A percentile compares a stretch with the other conserved stretches of the same genome.
These are phyloP conservation scores for Candida nanaspora DNA, from an alignment of 805 yeast genomes.

Conservation along the genomic window DNA sequence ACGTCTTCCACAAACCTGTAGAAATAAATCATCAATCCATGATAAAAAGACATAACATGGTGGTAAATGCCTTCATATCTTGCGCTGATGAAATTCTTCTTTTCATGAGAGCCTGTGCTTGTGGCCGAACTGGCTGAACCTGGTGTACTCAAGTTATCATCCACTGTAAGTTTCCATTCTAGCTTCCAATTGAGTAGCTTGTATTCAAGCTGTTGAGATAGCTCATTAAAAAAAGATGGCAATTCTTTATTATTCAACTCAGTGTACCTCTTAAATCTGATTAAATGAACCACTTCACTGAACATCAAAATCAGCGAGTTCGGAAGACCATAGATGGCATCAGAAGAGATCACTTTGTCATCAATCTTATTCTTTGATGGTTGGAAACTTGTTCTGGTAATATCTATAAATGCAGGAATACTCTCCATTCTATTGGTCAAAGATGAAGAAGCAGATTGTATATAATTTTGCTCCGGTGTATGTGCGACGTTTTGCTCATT, in stretches of 20 bases:
- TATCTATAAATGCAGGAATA: slow-evolving; percentile 35
- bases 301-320: slow-evolving; percentile 69
- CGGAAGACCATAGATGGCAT: slow-evolving; percentile 79
- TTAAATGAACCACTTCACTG: slow-evolving; percentile 61
- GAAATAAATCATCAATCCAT: slow-evolving; percentile 65
- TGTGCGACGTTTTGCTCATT: slow-evolving; percentile 7
- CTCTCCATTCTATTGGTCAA: background rate
- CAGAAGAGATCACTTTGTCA: slow-evolving; percentile 60
- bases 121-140: background rate
- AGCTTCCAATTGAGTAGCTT: slow-evolving; percentile 59
- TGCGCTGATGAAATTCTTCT: slow-evolving; percentile 35
- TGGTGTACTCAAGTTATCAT: slow-evolving; percentile 8
- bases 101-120: background rate
- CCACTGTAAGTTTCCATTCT: slow-evolving; percentile 57
- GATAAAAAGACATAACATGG: slow-evolving; percentile 73
- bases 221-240: slow-evolving; percentile 26
- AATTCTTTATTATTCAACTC: slow-evolving; percentile 26
- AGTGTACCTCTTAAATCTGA: slow-evolving; percentile 54
- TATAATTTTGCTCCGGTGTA: slow-evolving; percentile 19
- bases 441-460: too few relatives aligned
- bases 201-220: slow-evolving; percentile 36
- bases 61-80: slow-evolving; percentile 71
- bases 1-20: slow-evolving; percentile 54
- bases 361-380: slow-evolving; percentile 36
- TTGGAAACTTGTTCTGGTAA: slow-evolving; percentile 32